Evolutionary conservation across 805 yeast genomes (phyloP), one percentile per base, ranked within the genome.

Genomic region (Kluyveromyces aestuarii): DNA sequence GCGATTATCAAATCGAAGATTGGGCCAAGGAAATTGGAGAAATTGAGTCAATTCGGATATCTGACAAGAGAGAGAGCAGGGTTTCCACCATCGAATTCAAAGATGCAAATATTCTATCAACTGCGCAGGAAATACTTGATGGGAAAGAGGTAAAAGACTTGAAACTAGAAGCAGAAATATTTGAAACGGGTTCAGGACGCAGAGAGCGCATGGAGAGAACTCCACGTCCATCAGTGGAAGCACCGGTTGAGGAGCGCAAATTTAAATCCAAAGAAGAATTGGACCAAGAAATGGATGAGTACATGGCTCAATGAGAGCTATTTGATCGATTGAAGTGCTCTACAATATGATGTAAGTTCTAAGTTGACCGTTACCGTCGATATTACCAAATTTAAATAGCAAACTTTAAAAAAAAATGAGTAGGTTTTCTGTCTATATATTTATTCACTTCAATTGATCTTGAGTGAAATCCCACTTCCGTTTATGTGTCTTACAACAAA

Each of bases 1-100:
- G 67, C 16, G 69, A 64, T 44, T 63, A 51, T 47, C 45, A 53
- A 8, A 47, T 63, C 13, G 69, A 63, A 48, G 69, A 64, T 48
- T 47, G 62, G 53, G 49, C 63, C n/a, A 62, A 62, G 30, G 66
- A 61, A 40, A 50, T 56, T 40, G 61, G 60, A 2, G 49, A 49
- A 27, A 40, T 51, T 5, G 46, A 50, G 14, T 61, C 52, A 33
- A 44, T 52, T 7, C 60, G 59, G 30, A 50, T 62, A 33, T 56
- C 53, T 43, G 69, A 64, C 43, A 50, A 52, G 6, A 55, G 61
- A 47, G 65, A 60, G 8, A 53, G 51, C 37, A 58, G 69, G 45
- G 53, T 58, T n/a, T 63, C 62, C 38, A 52, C 63, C 8, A 54
- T 63, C 36, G 68, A 62, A 42, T 58, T 59, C 27, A 55, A 53